Percentiles rank a stretch among this genome's conserved stretches.
Conservation (phyloP, 202 grass and related monocot genomes). For the Zoysia matrella region DNA sequence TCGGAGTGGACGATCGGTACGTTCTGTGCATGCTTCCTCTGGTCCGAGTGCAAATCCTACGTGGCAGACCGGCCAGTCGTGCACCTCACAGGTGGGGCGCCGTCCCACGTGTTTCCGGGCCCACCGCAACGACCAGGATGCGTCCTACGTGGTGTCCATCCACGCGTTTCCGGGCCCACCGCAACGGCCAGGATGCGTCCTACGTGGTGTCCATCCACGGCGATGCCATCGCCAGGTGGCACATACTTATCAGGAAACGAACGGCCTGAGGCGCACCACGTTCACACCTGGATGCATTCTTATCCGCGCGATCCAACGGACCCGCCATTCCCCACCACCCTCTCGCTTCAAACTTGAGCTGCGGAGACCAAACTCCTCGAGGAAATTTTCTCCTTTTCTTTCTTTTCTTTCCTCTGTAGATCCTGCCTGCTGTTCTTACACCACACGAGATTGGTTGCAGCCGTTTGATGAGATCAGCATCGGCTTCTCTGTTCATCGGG, state of each 20-base stretch:
- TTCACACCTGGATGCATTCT: constrained; percentile 26
- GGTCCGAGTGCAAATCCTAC: constrained; percentile 21
- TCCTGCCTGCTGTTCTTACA: not conserved
- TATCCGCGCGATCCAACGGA: constrained; percentile 13
- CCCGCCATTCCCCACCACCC: constrained; percentile 43
- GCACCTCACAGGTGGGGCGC: not conserved
- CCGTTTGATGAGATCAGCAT: not conserved
- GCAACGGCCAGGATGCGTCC: not conserved
- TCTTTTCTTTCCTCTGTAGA: not conserved
- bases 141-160: no score
- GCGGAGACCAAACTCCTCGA: constrained; percentile 12
- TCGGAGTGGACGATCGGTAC: no score
- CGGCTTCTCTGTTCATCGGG: not conserved
- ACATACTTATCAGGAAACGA: constrained; percentile 74
- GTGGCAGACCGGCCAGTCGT: constrained; percentile 28
- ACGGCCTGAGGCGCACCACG: constrained; percentile 56
- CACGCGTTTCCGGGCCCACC: no score
- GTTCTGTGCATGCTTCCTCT: not conserved
- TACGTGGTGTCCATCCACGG: constrained; percentile 46
- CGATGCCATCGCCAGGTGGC: constrained; percentile 34
- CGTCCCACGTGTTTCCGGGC: constrained; percentile 39
- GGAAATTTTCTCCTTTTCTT: not conserved
- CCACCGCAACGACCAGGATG: no score
- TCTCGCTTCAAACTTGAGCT: not conserved
- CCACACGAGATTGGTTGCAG: not conserved